Base-by-base conservation (phyloP, 2,329 filamentous ascomycete species). In the Nemania sp. region DNA sequence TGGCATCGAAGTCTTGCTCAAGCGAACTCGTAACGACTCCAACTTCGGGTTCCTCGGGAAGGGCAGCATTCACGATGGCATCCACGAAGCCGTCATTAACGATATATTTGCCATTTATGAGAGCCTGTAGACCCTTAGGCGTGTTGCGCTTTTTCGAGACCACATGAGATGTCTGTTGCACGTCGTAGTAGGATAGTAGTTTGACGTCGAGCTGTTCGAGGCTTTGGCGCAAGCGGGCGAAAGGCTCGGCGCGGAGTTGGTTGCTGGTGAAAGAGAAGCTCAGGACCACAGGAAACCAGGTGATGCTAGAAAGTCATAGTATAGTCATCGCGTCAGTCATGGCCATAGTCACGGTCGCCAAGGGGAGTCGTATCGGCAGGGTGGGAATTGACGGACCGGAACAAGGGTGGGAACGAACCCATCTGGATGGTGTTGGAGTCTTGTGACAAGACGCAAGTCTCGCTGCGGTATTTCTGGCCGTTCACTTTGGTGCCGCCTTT, bases 151-250 rank as follows among this genome's bases (percentile, higher is more conserved):
- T 97, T 69, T 86, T 89, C 6, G 90, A 86, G 28, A 97, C 85
- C 9, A 96, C 88, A 70, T 97, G 92, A 0, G 93, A 96, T 0
- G 93, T 97, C 23, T 81, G 75, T 14, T 76, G 79, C 22, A 80
- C 74, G 20, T 89, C 75, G 70, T 91, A 97, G 3, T 91, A 86
- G 37, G 82, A 78, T 12, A 89, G 76, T 12, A 91, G 86, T 70
- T 97, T 97, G 70, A 97, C 86, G 67, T 96, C 94, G n/a, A 96
- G 79, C 39, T 86, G 82, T 68, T 95, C 91, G 15, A 97, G 81
- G 48, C 80, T 80, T 26, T 81, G 74, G 57, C 83, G 83, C 22
- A 91, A 79, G 15, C 76, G 75, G 2, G 76, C 73, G 49, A 92
- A 77, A 1, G 86, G 83, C 63, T 87, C 83, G 56, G 79, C 77